A percentile compares a stretch with the other conserved stretches of the same genome.
phyloP scores from a whole-genome alignment of 1,284 basidiomycete genomes.

The Cryptococcus amylolentus region DNA sequence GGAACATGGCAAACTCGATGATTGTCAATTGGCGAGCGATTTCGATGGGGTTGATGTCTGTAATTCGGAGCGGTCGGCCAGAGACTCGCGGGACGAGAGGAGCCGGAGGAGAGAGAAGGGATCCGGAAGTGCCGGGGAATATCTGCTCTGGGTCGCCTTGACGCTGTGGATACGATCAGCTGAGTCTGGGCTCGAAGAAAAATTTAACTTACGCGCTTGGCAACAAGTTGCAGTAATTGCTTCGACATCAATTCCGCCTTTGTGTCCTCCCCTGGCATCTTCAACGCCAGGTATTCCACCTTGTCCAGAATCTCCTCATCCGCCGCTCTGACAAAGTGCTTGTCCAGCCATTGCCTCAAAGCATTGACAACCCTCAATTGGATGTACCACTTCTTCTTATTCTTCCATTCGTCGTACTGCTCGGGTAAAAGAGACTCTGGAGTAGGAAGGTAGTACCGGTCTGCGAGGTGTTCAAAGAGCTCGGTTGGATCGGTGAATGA shows the following conservation, averaged over 20 bases:
- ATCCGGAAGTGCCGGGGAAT: slow-evolving; percentile 26
- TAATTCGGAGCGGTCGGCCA: slow-evolving; percentile 29
- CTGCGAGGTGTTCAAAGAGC: slow-evolving; percentile 78
- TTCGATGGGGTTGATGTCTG: slow-evolving; percentile 69
- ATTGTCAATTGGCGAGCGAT: slow-evolving; percentile 91
- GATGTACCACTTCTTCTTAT: slow-evolving; percentile 83
- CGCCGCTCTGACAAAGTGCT: slow-evolving; percentile 74
- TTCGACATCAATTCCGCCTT: slow-evolving; percentile 63
- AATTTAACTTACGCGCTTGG: slow-evolving; percentile 57
- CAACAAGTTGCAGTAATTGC: slow-evolving; percentile 64
- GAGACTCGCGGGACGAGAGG: slow-evolving; percentile 32
- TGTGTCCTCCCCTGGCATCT: slow-evolving; percentile 55
- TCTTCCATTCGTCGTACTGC: slow-evolving; percentile 77
- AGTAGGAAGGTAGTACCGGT: slow-evolving; percentile 74
- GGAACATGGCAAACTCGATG: slow-evolving; percentile 81
- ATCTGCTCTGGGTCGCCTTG: slow-evolving; percentile 22
- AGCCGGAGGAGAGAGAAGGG: slow-evolving; percentile 32
- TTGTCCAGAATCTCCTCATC: slow-evolving; percentile 70
- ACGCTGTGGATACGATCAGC: slow-evolving; percentile 13
- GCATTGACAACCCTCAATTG: slow-evolving; percentile 80
- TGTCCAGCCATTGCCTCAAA: slow-evolving; percentile 74
- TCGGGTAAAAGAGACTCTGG: slow-evolving; percentile 64
- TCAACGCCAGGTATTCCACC: slow-evolving; percentile 71
- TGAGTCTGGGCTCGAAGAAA: not conserved
- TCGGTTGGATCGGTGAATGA: slow-evolving; percentile 86